phyloP scores from a whole-genome alignment of 768 basidiomycete species.

The Kwoniella bestiolae region DNA sequence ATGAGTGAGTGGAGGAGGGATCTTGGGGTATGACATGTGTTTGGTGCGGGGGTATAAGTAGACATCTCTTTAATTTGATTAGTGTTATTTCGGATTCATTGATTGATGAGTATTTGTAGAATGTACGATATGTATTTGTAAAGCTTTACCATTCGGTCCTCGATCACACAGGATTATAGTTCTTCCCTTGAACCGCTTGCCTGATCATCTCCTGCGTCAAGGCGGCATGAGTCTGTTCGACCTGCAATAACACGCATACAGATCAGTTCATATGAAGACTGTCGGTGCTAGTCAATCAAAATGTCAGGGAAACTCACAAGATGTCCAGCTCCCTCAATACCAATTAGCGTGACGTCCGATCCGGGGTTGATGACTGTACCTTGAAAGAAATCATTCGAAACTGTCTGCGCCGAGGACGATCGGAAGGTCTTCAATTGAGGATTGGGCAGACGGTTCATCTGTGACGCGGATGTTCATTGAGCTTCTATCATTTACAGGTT shows the following conservation, averaged over 20 bases:
- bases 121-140: too few species aligned
- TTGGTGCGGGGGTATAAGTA: too few species aligned
- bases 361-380: slow-evolving; percentile 12
- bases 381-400: neutral
- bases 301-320: neutral
- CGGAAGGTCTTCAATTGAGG: neutral
- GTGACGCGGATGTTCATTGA: neutral
- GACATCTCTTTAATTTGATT: neutral
- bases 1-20: slow-evolving; percentile 27
- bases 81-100: too few species aligned
- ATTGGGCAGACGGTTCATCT: slow-evolving; percentile 13
- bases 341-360: slow-evolving; percentile 2
- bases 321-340: slow-evolving; percentile 9
- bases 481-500: too few species aligned
- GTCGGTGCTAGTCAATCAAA: too few species aligned
- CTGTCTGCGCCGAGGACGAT: neutral
- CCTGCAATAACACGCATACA: too few species aligned
- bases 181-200: slow-evolving; percentile 3
- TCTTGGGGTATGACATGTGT: neutral
- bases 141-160: neutral
- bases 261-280: too few species aligned
- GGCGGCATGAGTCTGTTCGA: slow-evolving; percentile 9
- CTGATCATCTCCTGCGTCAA: slow-evolving; percentile 3
- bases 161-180: slow-evolving; percentile 1
- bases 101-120: too few species aligned